Evolutionary conservation across 495 filamentous ascomycete genomes (phyloP), one percentile per base, ranked within the genome.

Genomic region (Hypoxylon perforatum): DNA sequence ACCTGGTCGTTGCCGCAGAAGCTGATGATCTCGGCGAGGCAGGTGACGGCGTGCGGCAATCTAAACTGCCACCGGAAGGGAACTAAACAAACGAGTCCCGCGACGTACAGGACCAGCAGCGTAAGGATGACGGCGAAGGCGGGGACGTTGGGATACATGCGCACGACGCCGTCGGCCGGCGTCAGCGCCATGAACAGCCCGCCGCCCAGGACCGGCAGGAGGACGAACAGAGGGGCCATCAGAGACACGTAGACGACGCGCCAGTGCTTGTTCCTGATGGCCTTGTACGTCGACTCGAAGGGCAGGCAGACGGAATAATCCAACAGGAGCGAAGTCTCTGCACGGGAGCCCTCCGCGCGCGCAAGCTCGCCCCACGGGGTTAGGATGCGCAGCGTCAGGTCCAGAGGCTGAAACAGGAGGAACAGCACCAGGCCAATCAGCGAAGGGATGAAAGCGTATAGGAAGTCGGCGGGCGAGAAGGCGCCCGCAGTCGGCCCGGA

Each of bases 391-490:
- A 94, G 81, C 67, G 86, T 87, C 58, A 88, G 80, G 74, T 96
- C 92, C 59, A 97, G 83, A 11, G 89, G 81, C 62, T 94, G 91
- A 80, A 91, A 91, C 56, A 84, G 78, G 44, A 97, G 88, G 77
- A 91, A 93, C 21, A 93, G 75, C 22, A 92, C 56, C 67, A 90
- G 90, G 18, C 90, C 93, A 14, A 96, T 81, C 1, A 93, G 58
- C 1, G 88, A 87, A 0, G 93, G 93, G 51, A 97, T 64, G 73
- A 97, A 95, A 73, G 87, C 89, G 81, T 92, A 97, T 50, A 96
- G 77, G 80, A 97, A 97, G 76, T 96, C 90, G 46, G 93, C 91
- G 1, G 91, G 78, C 4, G 92, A 95, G 73, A 94, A 97, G 33
- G 89, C 92, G 33, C 78, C 80, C 0, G 77, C 67, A 11, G 82